Base-by-base conservation (phyloP, 163 green algal genomes). In the Scenedesmus sp. region DNA sequence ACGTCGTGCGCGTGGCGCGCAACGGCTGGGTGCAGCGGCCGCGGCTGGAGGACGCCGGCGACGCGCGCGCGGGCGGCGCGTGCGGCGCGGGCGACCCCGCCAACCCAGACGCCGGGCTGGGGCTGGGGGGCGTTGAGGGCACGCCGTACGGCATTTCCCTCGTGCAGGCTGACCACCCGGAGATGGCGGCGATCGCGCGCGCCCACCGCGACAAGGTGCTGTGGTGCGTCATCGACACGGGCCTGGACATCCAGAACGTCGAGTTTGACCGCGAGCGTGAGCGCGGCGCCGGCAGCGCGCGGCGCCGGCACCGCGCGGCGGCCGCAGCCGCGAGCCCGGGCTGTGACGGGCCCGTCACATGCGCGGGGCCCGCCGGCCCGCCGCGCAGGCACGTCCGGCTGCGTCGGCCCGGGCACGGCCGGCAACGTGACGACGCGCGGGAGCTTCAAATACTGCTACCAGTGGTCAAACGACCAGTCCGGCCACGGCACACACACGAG, bases 361-460 rank as follows among this genome's bases (percentile, higher is more conserved):
- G n/a, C n/a, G n/a, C n/a, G n/a, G n/a, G n/a, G n/a, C n/a, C 56
- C n/a, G 56, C 54, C 51, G 14, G 28, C 4, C 20, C 5, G 11
- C 34, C 26, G 28, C 24, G 54, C 56, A 64, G 56, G 56, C 15
- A 64, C 56, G 9, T 64, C 56, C 39, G 56, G 56, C 56, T 64
- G 56, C 56, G 4, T 64, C 15, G 56, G 56, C 24, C 56, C 56
- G 11, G 56, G 56, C 26, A 29, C 39, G 24, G 56, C 56, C 39
- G 56, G 56, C 56, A 64, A 64, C 56, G 28, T 64, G 14, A 64
- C 56, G 28, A 64, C 56, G n/a, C 56, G 56, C 6, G 56, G n/a
- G 26, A 64, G 56, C 56, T 64, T 64, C 56, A 64, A 64, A 29
- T 64, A 64, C 56, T 64, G 56, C 56, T 64, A 64, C 56, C 36